Evolutionary conservation across 371 early-diverging fungal species (phyloP).

Genomic region (Syncephalastrum monosporum): DNA sequence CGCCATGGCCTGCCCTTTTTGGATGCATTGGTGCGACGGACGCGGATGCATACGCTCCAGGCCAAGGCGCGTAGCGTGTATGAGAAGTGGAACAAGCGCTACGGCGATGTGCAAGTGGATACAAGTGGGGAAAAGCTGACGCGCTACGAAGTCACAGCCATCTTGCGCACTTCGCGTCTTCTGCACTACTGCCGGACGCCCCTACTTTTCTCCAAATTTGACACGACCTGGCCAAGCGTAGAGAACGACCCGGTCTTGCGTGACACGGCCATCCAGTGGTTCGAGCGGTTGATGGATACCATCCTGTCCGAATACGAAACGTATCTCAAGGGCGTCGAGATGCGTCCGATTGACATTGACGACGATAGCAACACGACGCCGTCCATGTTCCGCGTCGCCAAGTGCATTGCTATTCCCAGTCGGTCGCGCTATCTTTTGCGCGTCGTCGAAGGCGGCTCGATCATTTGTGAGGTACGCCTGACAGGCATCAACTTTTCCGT

Average conservation of each 20-base stretch:
- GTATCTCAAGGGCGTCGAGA: slow-evolving; percentile 65
- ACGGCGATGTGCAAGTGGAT: slow-evolving; percentile 29
- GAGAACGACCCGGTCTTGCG: slow-evolving; percentile 17
- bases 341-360: slow-evolving; percentile 60
- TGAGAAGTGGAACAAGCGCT: slow-evolving; percentile 56
- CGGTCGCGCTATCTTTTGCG: slow-evolving; percentile 65
- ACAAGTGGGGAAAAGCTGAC: slow-evolving; percentile 41
- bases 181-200: slow-evolving; percentile 70
- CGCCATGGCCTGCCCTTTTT: slow-evolving; percentile 62
- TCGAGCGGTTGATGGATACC: slow-evolving; percentile 50
- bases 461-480: slow-evolving; percentile 74
- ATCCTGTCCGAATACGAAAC: slow-evolving; percentile 61
- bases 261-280: slow-evolving; percentile 46
- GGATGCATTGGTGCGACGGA: slow-evolving; percentile 46
- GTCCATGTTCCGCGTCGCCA: slow-evolving; percentile 20
- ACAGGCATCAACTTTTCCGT: slow-evolving; percentile 71
- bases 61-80: slow-evolving; percentile 60
- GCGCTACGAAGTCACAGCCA: slow-evolving; percentile 50
- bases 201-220: slow-evolving; percentile 52
- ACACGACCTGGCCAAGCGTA: slow-evolving; percentile 29
- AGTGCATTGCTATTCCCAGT: slow-evolving; percentile 32
- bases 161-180: slow-evolving; percentile 59
- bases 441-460: slow-evolving; percentile 62
- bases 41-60: slow-evolving; percentile 52
- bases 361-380: slow-evolving; percentile 16